Base-by-base conservation (phyloP, 345 rosid species). In the Camelina laxa region DNA sequence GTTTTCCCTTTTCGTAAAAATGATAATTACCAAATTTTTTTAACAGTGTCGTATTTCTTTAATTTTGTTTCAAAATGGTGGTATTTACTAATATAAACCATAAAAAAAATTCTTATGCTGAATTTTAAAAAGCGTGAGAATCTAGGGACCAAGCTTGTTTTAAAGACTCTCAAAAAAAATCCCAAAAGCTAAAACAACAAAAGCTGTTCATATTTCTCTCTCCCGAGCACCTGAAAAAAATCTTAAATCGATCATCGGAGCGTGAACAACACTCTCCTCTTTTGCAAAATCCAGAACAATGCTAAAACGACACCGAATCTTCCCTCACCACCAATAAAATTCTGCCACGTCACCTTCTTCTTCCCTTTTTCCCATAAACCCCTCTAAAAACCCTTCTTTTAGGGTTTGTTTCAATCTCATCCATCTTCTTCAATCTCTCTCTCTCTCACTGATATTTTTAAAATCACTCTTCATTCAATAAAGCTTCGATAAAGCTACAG, bases 271-370 rank as follows among this genome's bases (percentile, higher is more conserved):
- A 60, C 58, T 19, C 66, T 22, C 17, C 35, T 33, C 36, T 2
- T 16, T 3, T 2, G 16, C 16, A 31, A 57, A 16, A 41, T 27
- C 19, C 7, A 51, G 2, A 30, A 44, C 6, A 33, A 48, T 11
- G 31, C 65, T 63, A 77, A 63, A 19, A 4, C 59, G 22, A 54
- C 70, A 54, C 0, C 9, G 6, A 5, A 47, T 36, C 39, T 33
- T 47, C 51, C 41, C 11, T 61, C 72, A 44, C 58, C 73, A 51
- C 80, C 79, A 72, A 53, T 65, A 35, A 0, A 35, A 12, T 4
- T 4, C 10, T 0, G 75, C 72, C 82, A 79, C 82, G 79, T 72
- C 54, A 31, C n/a, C 20, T 3, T 50, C n/a, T 60, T 76, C n/a
- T 50, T 70, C 45, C 31, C 54, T n/a, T 9, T 56, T 65, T 51